These are phyloP conservation scores for Magnaporthales sp. DNA, from an alignment of 2,329 filamentous ascomycete genomes.

Conservation along the genomic window DNA sequence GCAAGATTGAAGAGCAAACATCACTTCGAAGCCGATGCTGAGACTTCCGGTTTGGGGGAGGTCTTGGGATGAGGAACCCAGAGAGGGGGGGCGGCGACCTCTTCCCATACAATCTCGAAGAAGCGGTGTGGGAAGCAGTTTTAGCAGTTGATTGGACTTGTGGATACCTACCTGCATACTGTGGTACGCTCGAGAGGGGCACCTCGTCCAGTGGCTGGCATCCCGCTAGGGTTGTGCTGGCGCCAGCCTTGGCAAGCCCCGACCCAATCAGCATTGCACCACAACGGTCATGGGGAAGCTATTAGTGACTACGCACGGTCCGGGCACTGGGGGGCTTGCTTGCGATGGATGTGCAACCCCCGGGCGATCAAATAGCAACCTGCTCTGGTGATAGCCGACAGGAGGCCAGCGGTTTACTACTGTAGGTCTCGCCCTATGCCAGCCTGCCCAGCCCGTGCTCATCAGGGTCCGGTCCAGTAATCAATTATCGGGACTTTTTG, in stretches of 20 bases:
- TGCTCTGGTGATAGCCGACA: not conserved
- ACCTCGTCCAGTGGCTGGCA: slow-evolving; percentile 1
- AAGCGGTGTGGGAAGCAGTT: slow-evolving; percentile 3
- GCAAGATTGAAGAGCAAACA: not conserved
- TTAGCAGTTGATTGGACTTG: slow-evolving; percentile 1
- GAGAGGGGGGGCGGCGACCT: not conserved
- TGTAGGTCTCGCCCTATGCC: slow-evolving; percentile 1
- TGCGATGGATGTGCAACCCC: not conserved
- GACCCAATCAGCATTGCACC: not conserved
- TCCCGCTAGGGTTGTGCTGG: slow-evolving; percentile 1
- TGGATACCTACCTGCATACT: slow-evolving; percentile 1
- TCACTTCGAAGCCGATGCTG: slow-evolving; percentile 11
- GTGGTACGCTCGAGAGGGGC: slow-evolving; percentile 2
- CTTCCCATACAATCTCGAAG: not conserved
- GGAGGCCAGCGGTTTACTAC: not conserved
- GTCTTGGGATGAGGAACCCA: slow-evolving; percentile 10
- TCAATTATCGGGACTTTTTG: not conserved
- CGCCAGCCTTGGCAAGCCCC: not conserved
- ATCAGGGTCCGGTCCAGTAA: not conserved
- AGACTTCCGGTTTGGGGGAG: slow-evolving; percentile 9
- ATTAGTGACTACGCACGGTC: not conserved
- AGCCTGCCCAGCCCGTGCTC: not conserved
- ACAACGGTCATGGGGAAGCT: slow-evolving; percentile 1
- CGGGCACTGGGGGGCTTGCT: not conserved
- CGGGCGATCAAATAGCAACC: not conserved